These are phyloP conservation scores for Emericellopsis terricola DNA, from an alignment of 495 filamentous ascomycete genomes.

Conservation along the genomic window DNA sequence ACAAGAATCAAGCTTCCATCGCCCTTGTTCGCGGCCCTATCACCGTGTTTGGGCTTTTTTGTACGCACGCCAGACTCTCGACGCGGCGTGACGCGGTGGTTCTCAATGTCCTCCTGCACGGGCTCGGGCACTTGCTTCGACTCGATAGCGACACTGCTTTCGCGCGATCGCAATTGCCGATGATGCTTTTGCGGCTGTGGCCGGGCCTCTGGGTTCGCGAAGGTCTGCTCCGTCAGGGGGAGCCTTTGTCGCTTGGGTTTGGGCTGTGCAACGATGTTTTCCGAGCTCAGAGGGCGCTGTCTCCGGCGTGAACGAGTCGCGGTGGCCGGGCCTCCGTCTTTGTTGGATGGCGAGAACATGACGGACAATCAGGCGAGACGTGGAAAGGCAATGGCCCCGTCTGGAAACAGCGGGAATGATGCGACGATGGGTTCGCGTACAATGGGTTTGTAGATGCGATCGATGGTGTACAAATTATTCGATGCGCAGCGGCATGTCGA, in stretches of 20 bases:
- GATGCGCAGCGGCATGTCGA: background rate
- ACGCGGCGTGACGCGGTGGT: conserved; percentile 15
- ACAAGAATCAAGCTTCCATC: conserved; percentile 49
- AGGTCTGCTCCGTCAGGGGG: conserved; percentile 35
- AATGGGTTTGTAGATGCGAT: conserved; percentile 1
- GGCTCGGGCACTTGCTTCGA: conserved; percentile 12
- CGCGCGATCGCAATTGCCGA: background rate
- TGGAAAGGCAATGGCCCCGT: background rate
- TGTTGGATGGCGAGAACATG: conserved; percentile 45
- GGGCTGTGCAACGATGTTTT: conserved; percentile 41
- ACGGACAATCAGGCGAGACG: conserved; percentile 7
- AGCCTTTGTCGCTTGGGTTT: conserved; percentile 59
- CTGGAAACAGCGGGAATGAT: conserved; percentile 4
- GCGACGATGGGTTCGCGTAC: conserved; percentile 2
- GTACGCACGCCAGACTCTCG: conserved; percentile 43
- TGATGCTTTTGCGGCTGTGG: conserved; percentile 15
- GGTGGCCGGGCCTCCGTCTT: conserved; percentile 25
- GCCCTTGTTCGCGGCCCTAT: conserved; percentile 30
- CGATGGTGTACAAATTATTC: conserved; percentile 1
- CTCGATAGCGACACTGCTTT: too few species aligned
- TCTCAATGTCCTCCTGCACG: conserved; percentile 28
- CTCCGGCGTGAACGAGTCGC: conserved; percentile 46
- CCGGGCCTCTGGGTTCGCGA: conserved; percentile 23
- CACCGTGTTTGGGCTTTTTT: conserved; percentile 35
- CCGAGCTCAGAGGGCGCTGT: conserved; percentile 46